phyloP scores from a whole-genome alignment of 108 stramenopile genomes.

The Phaeodactylum tricornutum region DNA sequence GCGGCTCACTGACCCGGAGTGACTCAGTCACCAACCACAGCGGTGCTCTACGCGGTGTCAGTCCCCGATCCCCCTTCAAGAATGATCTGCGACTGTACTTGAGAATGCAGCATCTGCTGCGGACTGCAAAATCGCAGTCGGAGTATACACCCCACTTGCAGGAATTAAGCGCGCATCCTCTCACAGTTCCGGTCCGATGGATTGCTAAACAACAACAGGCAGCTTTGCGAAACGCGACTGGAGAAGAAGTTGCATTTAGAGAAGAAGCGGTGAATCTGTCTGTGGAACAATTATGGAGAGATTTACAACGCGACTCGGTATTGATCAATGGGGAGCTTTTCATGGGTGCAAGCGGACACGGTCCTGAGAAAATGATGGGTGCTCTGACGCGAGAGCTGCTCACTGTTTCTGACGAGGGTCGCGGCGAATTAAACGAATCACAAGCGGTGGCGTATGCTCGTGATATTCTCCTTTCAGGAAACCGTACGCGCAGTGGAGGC shows the following conservation, averaged over 20 bases:
- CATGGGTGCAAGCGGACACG: constrained; percentile 52
- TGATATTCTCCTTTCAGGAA: constrained; percentile 64
- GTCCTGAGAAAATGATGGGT: constrained; percentile 65
- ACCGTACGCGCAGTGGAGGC: constrained; percentile 71
- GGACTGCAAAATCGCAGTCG: constrained; percentile 37
- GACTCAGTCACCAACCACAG: constrained; percentile 29
- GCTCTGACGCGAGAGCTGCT: constrained; percentile 52
- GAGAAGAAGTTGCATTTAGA: constrained; percentile 34
- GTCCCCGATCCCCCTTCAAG: constrained; percentile 42
- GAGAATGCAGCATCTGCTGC: constrained; percentile 29
- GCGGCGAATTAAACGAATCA: constrained; percentile 44
- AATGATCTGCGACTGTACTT: constrained; percentile 47
- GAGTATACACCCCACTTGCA: constrained; percentile 43
- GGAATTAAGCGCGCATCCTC: constrained; percentile 15
- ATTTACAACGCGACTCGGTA: constrained; percentile 67
- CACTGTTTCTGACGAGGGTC: constrained; percentile 17
- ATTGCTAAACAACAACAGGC: constrained; percentile 45
- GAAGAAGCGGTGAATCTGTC: constrained; percentile 34
- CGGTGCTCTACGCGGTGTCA: constrained; percentile 21
- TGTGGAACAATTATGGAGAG: constrained; percentile 72
- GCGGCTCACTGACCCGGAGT: constrained; percentile 56
- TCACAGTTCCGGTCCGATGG: constrained; percentile 72
- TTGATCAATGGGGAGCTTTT: constrained; percentile 58
- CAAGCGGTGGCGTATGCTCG: constrained; percentile 67
- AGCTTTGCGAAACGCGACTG: constrained; percentile 8